Evolutionary conservation across 352 stramenopile species (phyloP), one percentile per base, ranked within the genome.

Genomic region (Achlya hypogyna): DNA sequence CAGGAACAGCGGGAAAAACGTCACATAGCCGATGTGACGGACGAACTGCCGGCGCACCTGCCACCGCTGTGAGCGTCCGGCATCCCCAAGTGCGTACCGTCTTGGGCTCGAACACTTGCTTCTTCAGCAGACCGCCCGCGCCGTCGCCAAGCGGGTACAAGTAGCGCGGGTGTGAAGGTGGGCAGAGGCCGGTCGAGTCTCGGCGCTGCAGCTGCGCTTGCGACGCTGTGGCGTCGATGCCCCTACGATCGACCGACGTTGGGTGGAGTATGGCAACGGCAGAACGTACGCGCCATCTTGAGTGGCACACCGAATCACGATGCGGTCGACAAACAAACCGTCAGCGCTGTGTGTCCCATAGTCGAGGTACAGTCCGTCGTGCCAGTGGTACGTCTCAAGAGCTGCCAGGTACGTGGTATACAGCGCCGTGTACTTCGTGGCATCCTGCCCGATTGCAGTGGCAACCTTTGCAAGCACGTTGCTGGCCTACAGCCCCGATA

Each of bases 11-110:
- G 91, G 91, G 60, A 97, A 94, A 10, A 97, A 71, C 34, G 78
- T 89, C 29, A 97, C 82, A 65, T 97, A 97, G 42, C 91, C 89
- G 32, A 95, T 69, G 63, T 95, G 89, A 52, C 79, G 71, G 4
- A 95, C 82, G 23, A 91, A 82, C 70, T 93, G 85, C 31, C 81
- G 67, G 71, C 71, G 78, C 16, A 78, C 83, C 35, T 77, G n/a
- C n/a, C n/a, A n/a, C n/a, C n/a, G n/a, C n/a, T n/a, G n/a, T n/a
- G n/a, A n/a, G 51, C 40, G 31, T n/a, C n/a, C n/a, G n/a, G n/a
- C n/a, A n/a, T n/a, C n/a, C n/a, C n/a, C n/a, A n/a, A n/a, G n/a
- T n/a, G n/a, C 70, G 18, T 67, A 81, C 74, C 38, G 74, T 85
- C 28, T 72, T 69, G 0, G 83, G 76, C 6, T 89, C 70, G 52